phyloP scores from a whole-genome alignment of 352 stramenopile species.

The Phytophthora sojae region DNA sequence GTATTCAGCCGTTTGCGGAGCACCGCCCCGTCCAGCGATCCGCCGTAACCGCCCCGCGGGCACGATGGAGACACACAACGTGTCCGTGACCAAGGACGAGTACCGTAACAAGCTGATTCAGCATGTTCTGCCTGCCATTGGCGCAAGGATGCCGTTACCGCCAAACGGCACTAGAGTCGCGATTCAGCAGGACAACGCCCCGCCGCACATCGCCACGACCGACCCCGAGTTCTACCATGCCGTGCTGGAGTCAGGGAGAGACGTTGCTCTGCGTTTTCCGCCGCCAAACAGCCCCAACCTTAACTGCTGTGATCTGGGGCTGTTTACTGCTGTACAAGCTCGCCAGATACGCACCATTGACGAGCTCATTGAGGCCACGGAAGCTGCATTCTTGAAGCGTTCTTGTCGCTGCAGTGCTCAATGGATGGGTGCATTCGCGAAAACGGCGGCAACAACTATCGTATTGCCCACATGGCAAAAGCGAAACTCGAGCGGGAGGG shows the following conservation, averaged over 20 bases:
- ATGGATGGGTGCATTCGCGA: slow-evolving; percentile 21
- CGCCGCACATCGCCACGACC: not conserved
- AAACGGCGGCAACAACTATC: slow-evolving; percentile 6
- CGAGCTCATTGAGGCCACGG: not conserved
- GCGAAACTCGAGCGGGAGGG: slow-evolving; percentile 16
- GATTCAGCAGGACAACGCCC: slow-evolving; percentile 13
- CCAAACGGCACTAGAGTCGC: not conserved
- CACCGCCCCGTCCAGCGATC: not conserved
- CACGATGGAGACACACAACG: not conserved
- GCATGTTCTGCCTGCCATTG: not conserved
- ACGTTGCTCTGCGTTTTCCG: slow-evolving; percentile 3
- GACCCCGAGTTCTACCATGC: slow-evolving; percentile 6
- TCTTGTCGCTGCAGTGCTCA: slow-evolving; percentile 11
- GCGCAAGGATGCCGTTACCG: not conserved
- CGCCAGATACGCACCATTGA: not conserved
- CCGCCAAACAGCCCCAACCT: slow-evolving; percentile 15
- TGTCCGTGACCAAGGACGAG: not conserved
- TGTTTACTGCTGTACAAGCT: slow-evolving; percentile 10
- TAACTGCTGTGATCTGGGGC: slow-evolving; percentile 4
- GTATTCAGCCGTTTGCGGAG: not conserved
- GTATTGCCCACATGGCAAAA: slow-evolving; percentile 13
- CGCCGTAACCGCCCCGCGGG: not conserved
- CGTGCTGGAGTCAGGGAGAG: not conserved
- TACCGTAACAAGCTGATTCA: not conserved
- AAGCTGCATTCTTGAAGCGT: slow-evolving; percentile 4